Conservation (phyloP, 306 rosid species). For the Oxytropis ochrocephala region DNA sequence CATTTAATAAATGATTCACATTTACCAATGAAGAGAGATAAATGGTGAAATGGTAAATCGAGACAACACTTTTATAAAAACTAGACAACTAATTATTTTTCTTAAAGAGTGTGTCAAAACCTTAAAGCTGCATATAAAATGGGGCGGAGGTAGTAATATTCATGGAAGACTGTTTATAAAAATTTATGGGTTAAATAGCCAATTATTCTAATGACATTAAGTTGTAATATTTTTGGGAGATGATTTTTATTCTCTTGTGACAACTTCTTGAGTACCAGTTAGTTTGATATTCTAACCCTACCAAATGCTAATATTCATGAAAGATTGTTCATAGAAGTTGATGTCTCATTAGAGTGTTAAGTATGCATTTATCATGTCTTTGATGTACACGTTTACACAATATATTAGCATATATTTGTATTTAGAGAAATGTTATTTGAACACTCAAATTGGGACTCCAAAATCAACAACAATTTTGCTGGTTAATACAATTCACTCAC, state of each 20-base stretch:
- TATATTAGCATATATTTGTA: not conserved
- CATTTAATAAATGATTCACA: too few species aligned
- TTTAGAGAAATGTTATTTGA: too few species aligned
- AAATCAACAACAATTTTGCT: too few species aligned
- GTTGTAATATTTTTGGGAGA: not conserved
- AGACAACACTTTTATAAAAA: too few species aligned
- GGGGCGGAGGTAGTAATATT: too few species aligned
- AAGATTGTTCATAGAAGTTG: not conserved
- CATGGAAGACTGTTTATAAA: not conserved
- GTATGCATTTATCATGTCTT: not conserved
- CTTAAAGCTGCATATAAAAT: too few species aligned
- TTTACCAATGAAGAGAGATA: too few species aligned
- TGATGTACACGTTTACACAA: not conserved
- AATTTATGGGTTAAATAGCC: not conserved
- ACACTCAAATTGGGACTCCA: too few species aligned
- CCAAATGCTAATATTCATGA: not conserved
- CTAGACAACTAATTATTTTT: too few species aligned
- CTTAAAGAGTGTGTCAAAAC: too few species aligned
- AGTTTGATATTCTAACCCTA: not conserved
- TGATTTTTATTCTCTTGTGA: not conserved
- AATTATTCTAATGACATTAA: not conserved
- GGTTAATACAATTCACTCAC: too few species aligned
- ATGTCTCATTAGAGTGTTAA: not conserved
- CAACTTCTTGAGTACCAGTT: not conserved
- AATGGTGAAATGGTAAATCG: too few species aligned